Evolutionary conservation across 129 eudicot genomes (phyloP).

Genomic region (Artemisia argyi): DNA sequence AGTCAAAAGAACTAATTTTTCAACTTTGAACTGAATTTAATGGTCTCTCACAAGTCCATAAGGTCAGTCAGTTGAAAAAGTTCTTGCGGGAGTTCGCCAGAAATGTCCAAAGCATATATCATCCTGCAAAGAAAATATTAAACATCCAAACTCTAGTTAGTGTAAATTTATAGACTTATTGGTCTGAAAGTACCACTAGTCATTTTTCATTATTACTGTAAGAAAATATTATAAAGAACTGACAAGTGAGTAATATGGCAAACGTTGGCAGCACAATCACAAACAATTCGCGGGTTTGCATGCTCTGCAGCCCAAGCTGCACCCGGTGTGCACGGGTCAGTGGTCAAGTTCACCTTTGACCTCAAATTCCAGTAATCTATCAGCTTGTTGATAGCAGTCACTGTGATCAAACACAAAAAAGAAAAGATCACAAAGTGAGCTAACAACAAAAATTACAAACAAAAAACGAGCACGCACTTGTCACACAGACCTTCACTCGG

Average conservation of each 20-base stretch:
- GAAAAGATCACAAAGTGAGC: conserved; percentile 7
- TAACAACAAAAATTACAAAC: conserved; percentile 1
- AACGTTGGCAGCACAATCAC: conserved; percentile 52
- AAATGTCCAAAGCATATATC: conserved; percentile 70
- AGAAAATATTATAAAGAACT: conserved; percentile 21
- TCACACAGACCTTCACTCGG: conserved; percentile 53
- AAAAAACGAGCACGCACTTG: neutral
- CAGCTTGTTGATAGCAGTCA: conserved; percentile 66
- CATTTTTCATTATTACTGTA: no score
- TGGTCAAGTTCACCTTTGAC: conserved; percentile 42
- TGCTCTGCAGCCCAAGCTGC: conserved; percentile 58
- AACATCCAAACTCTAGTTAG: neutral
- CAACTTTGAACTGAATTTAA: no score
- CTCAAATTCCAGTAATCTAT: conserved; percentile 63
- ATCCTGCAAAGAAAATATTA: conserved; percentile 47
- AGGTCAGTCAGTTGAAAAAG: conserved; percentile 60
- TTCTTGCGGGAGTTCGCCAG: conserved; percentile 67
- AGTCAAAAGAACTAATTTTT: no score
- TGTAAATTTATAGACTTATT: neutral
- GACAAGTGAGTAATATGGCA: conserved; percentile 75
- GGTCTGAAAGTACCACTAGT: no score
- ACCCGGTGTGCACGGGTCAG: conserved; percentile 55
- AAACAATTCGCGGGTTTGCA: conserved; percentile 58
- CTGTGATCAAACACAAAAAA: conserved; percentile 23
- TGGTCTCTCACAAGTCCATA: conserved; percentile 56